Evolutionary conservation across 352 stramenopile genomes (phyloP), one percentile per base, ranked within the genome.

Genomic region (Pythium phragmiticola): DNA sequence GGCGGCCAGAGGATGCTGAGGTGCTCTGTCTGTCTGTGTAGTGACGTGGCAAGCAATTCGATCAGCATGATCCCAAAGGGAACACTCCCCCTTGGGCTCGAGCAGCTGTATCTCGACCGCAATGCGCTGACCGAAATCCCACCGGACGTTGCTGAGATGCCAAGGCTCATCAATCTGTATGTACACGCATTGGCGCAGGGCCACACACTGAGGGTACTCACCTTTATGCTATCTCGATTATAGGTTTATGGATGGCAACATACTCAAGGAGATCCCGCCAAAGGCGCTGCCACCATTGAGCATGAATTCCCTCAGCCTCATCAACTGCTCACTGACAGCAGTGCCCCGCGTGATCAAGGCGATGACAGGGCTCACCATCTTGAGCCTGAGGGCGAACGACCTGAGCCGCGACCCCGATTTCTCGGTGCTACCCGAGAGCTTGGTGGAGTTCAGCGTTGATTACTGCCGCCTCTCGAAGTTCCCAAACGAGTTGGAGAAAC

Each of bases 251-350:
- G 23, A 63, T 47, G 36, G 23, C 11, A 69, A 60, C 49, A 21
- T n/a, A 14, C 16, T 68, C 37, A 42, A 37, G n/a, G 21, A 47
- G 17, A 58, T 68, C 11, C 45, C 53, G 0, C 34, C 51, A 3
- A 53, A 42, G 26, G 36, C 61, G 14, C 21, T 63, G 4, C 53
- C 61, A 37, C 19, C 45, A 13, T 7, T 26, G 8, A 37, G 4
- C 9, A 33, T 68, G 28, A n/a, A 43, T 7, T 34, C 23, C 4
- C 53, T 68, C 16, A 41, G 45, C n/a, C 48, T 69, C 47, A 21
- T 13, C 34, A 69, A 69, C 23, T 69, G 63, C n/a, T 58, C 39
- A 1, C 48, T 70, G 37, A 60, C 39, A 2, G 21, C 21, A 21
- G 21, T 63, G 0, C 55, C 54, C 7, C 19, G 1, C 14, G 21